Conservation (phyloP, 2,329 filamentous ascomycete genomes). For the Aspergillus aculeatinus region DNA sequence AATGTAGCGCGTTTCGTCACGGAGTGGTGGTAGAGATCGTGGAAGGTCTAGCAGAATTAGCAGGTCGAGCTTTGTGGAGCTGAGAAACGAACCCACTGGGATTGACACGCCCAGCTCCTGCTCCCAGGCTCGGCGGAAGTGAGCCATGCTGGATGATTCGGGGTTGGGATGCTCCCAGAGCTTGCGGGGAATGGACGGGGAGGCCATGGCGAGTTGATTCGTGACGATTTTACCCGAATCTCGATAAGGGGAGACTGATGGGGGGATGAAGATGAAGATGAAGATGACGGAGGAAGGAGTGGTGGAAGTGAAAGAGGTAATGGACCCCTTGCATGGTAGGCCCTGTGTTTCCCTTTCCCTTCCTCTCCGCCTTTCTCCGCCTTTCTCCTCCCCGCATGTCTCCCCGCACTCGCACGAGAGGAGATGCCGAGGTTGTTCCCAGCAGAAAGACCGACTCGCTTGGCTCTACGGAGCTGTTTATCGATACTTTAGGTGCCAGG, state of each 20-base stretch:
- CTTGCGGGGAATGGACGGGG: background rate
- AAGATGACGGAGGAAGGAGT: background rate
- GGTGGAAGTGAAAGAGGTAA: background rate
- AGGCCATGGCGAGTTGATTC: background rate
- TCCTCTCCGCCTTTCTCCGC: too few relatives aligned
- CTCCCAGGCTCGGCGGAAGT: background rate
- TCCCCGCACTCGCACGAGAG: background rate
- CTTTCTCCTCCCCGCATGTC: too few relatives aligned
- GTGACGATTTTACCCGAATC: too few relatives aligned
- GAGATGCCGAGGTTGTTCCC: too few relatives aligned
- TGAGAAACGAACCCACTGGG: background rate
- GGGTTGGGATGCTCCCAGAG: constrained; percentile 4
- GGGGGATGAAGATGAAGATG: background rate
- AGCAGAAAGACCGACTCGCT: background rate
- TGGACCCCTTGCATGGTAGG: background rate
- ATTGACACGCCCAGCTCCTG: background rate
- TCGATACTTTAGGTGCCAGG: too few relatives aligned
- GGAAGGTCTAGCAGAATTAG: background rate
- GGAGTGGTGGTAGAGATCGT: constrained; percentile 65
- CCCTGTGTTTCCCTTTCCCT: too few relatives aligned
- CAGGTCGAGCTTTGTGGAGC: background rate
- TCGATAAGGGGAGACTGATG: too few relatives aligned
- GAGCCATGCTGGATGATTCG: background rate
- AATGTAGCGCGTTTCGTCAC: constrained; percentile 62
- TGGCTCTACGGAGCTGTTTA: background rate